Base-by-base conservation (phyloP, 208 protist species). In the Vickermania ingenoplastis region DNA sequence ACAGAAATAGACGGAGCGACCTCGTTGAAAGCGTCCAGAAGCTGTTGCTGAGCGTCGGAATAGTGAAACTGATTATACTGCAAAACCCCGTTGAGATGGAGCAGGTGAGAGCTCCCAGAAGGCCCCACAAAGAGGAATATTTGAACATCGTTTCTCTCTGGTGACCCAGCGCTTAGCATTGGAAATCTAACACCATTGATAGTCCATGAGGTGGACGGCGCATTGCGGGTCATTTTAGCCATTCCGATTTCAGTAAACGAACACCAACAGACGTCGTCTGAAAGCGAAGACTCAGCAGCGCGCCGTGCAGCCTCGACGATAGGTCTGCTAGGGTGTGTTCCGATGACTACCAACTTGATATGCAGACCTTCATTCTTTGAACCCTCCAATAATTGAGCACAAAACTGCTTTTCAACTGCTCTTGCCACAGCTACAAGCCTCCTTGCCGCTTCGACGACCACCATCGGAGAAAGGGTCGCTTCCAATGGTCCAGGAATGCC, bases 21-120 rank as follows among this genome's bases (percentile, higher is more conserved):
- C 1, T 41, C 54, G 54, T 29, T 60, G 25, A 70, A 65, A 41
- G 55, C 63, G 21, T 79, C 71, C 0, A 87, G 17, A 31, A 76
- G 73, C 25, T 69, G 75, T 1, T 69, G 77, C 23, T 71, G 55
- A 0, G 41, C 57, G 11, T 81, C 78, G 5, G 65, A 59, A 71
- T 78, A 79, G 67, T 93, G 83, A 54, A 78, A 83, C 17, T 69
- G 31, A 57, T 93, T 90, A 72, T 91, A 87, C 61, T 86, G 67
- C 28, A 85, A 66, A 4, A 89, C 66, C 7, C 65, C 69, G 29
- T 75, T 60, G 25, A 92, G 65, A 59, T 92, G 85, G 3, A 86
- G 31, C 14, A 80, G 68, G 26, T 85, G 63, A 2, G 70, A 27
- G 0, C 76, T 69, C 7, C 63, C 69, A 11, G 56, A 65, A 4